These are phyloP conservation scores for Candida schatavii DNA, from an alignment of 805 yeast species.

Conservation along the genomic window DNA sequence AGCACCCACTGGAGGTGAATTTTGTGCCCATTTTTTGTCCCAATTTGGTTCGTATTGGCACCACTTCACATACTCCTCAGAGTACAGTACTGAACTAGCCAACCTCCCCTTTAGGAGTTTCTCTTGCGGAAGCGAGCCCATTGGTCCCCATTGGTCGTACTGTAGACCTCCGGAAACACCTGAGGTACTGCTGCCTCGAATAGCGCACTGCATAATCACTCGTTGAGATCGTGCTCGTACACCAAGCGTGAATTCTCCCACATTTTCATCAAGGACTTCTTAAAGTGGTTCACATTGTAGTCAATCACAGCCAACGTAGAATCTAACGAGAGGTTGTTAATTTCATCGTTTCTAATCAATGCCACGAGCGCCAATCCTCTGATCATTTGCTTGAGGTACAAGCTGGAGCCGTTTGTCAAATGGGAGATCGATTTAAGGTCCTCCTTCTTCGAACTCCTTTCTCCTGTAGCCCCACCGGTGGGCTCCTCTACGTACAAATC, in stretches of 20 bases:
- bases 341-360: constrained; percentile 65
- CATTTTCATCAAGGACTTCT: constrained; percentile 71
- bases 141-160: no score
- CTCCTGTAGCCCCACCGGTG: constrained; percentile 7
- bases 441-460: constrained; percentile 14
- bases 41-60: no score
- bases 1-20: no score
- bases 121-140: no score
- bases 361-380: constrained; percentile 91
- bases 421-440: constrained; percentile 67
- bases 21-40: no score
- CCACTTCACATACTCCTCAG: no score
- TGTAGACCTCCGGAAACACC: no score
- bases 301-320: constrained; percentile 68
- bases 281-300: constrained; percentile 81
- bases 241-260: constrained; percentile 46
- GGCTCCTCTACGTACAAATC: constrained; percentile 50
- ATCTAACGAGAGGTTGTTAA: constrained; percentile 29
- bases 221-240: no score
- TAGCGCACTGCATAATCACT: no score
- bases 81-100: no score
- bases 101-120: no score
- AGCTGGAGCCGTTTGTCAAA: constrained; percentile 77
- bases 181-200: no score
- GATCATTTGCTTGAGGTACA: constrained; percentile 87